Percentiles rank a stretch among this genome's conserved stretches.
These are phyloP conservation scores for Mariannaea elegans DNA, from an alignment of 2,329 filamentous ascomycete genomes.

Conservation along the genomic window DNA sequence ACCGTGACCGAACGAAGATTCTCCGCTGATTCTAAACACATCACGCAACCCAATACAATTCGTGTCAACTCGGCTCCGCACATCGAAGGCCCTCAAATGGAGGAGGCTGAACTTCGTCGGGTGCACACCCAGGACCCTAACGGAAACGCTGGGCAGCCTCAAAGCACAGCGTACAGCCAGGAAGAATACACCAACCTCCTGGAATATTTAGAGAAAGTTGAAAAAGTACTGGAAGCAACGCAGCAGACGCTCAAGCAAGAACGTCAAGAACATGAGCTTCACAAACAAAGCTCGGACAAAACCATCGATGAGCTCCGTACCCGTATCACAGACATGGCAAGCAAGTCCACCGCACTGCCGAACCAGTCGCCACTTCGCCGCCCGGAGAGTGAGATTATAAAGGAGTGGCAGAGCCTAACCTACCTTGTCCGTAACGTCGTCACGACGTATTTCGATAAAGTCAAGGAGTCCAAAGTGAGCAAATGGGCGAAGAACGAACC, in stretches of 20 bases:
- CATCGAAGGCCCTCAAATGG: too few species aligned
- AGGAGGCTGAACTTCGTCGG: too few species aligned
- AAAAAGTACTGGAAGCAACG: too few species aligned
- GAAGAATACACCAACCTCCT: too few species aligned
- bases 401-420: not conserved
- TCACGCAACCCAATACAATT: too few species aligned
- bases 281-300: not conserved
- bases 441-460: not conserved
- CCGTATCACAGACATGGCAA: not conserved
- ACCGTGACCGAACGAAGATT: too few species aligned
- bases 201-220: too few species aligned
- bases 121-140: not conserved
- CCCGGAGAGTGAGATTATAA: constrained; percentile 9
- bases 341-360: not conserved
- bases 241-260: not conserved
- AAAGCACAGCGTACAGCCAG: too few species aligned
- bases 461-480: not conserved
- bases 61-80: too few species aligned
- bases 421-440: constrained; percentile 9
- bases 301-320: not conserved
- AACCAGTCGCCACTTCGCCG: constrained; percentile 5
- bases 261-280: not conserved
- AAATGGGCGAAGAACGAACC: not conserved
- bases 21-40: too few species aligned
- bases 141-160: too few species aligned